Percentiles rank a stretch among this genome's conserved stretches.
These are phyloP conservation scores for Trifolium pratense DNA, from an alignment of 306 rosid species.

Conservation along the genomic window DNA sequence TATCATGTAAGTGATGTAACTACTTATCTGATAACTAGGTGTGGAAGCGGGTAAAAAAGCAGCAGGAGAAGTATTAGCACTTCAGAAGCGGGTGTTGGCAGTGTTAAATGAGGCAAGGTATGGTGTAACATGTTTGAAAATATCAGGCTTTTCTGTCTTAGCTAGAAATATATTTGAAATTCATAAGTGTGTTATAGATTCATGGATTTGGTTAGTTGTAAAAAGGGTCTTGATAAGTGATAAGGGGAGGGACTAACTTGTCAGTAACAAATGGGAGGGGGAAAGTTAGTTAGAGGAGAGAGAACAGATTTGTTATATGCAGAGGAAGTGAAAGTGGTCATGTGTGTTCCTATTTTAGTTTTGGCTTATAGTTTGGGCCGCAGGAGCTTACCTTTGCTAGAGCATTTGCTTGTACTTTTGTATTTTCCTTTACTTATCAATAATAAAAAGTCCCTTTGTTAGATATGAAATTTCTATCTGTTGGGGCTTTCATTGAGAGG, in stretches of 20 bases:
- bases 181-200: not conserved
- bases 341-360: not conserved
- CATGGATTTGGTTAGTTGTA: not conserved
- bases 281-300: not conserved
- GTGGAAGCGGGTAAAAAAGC: slow-evolving; percentile 93
- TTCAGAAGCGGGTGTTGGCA: slow-evolving; percentile 82
- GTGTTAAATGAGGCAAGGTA: slow-evolving; percentile 90
- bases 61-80: slow-evolving; percentile 92
- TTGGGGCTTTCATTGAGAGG: slow-evolving; percentile 10
- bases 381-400: not conserved
- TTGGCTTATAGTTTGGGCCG: not conserved
- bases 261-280: not conserved
- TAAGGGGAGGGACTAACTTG: not conserved
- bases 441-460: not conserved
- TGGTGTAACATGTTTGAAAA: slow-evolving; percentile 21
- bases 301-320: not conserved
- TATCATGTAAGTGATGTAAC: slow-evolving; percentile 19
- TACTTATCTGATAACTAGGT: slow-evolving; percentile 53
- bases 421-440: not conserved
- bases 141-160: slow-evolving; percentile 17
- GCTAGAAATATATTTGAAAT: slow-evolving; percentile 10
- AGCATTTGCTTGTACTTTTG: not conserved
- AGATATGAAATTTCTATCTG: not conserved
- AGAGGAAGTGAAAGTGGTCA: not conserved
- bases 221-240: not conserved